These are phyloP conservation scores for Ascocoryne sarcoides DNA, from an alignment of 2,329 filamentous ascomycete species.

Conservation along the genomic window DNA sequence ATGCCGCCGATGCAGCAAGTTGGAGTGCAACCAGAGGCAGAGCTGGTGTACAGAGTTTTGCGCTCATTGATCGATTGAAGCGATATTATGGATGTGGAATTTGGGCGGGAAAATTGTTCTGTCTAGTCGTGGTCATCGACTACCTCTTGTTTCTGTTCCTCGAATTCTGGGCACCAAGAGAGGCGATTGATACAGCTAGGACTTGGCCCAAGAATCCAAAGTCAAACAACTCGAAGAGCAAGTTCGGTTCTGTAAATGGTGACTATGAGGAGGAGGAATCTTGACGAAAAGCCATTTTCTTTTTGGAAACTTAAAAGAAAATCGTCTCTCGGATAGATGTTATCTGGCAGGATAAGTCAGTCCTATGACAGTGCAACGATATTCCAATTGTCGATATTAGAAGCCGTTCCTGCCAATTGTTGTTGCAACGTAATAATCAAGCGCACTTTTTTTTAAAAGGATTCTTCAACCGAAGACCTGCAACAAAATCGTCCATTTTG, in stretches of 20 bases:
- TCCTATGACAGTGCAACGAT: too few relatives aligned
- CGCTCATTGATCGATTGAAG: slow-evolving; percentile 89
- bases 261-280: neutral
- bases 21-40: slow-evolving; percentile 65
- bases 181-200: slow-evolving; percentile 78
- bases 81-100: slow-evolving; percentile 96
- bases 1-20: slow-evolving; percentile 49
- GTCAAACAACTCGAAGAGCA: slow-evolving; percentile 7
- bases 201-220: slow-evolving; percentile 79
- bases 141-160: slow-evolving; percentile 84
- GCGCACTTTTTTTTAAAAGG: too few relatives aligned
- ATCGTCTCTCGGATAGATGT: too few relatives aligned
- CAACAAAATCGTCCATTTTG: too few relatives aligned
- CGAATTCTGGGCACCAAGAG: slow-evolving; percentile 78
- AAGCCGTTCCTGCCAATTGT: too few relatives aligned
- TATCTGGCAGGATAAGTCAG: too few relatives aligned
- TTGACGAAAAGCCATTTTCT: too few relatives aligned
- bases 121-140: slow-evolving; percentile 87
- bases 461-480: too few relatives aligned
- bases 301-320: too few relatives aligned
- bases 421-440: too few relatives aligned
- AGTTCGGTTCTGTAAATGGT: neutral
- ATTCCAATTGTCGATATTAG: too few relatives aligned
- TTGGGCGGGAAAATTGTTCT: slow-evolving; percentile 97
- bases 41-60: slow-evolving; percentile 70